Conservation (phyloP, 148 eudicot species). For the Hydrangea macrophylla region DNA sequence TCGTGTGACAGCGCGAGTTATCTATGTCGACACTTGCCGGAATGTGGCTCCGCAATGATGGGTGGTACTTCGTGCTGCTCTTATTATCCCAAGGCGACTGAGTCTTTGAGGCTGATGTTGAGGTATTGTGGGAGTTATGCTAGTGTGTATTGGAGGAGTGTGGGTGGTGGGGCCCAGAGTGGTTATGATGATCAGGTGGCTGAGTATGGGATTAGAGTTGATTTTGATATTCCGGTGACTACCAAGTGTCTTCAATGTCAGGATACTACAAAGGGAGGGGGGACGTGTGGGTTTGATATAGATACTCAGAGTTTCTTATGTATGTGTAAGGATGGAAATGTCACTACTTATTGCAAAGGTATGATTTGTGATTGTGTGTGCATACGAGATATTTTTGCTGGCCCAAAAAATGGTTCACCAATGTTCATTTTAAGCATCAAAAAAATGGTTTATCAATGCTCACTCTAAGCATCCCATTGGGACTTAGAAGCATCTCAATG, state of each 20-base stretch:
- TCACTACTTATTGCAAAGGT: constrained; percentile 84
- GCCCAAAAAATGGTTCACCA: too few relatives aligned
- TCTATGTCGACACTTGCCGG: constrained; percentile 74
- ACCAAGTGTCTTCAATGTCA: constrained; percentile 66
- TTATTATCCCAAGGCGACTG: constrained; percentile 79
- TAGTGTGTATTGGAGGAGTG: constrained; percentile 74
- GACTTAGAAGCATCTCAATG: too few relatives aligned
- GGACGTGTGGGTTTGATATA: constrained; percentile 76
- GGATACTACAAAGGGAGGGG: constrained; percentile 72
- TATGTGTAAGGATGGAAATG: constrained; percentile 68
- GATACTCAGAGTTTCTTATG: constrained; percentile 59
- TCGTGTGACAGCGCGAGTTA: constrained; percentile 79
- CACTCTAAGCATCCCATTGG: too few relatives aligned
- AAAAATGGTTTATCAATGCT: too few relatives aligned
- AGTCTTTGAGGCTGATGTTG: constrained; percentile 77
- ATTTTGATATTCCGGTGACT: constrained; percentile 82
- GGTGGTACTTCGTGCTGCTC: constrained; percentile 66
- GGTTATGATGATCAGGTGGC: constrained; percentile 56
- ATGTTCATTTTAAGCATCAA: too few relatives aligned
- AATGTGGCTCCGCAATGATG: constrained; percentile 46
- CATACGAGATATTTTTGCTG: too few relatives aligned
- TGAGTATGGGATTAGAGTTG: constrained; percentile 83
- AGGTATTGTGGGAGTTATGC: constrained; percentile 65
- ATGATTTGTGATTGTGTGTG: too few relatives aligned
- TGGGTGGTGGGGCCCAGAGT: constrained; percentile 51